Evolutionary conservation across 306 rosid genomes (phyloP).

Genomic region (Citrullus mucosospermus): DNA sequence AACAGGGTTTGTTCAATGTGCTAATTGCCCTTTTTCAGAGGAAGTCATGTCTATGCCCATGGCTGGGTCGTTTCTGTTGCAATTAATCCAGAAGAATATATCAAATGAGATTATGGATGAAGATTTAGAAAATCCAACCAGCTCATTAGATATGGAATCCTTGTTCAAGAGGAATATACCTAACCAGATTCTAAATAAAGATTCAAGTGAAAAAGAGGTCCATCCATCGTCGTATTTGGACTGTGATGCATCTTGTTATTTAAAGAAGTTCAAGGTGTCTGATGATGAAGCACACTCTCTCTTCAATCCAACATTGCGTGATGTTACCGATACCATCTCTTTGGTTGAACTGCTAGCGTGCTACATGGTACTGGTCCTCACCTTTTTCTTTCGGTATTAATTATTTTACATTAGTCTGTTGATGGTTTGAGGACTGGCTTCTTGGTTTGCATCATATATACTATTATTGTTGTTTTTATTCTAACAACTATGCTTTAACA

Average conservation of each 20-base stretch:
- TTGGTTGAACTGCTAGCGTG: constrained; percentile 69
- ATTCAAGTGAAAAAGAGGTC: background rate
- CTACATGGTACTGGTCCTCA: constrained; percentile 37
- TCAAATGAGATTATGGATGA: constrained; percentile 3
- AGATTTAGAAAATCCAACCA: constrained; percentile 10
- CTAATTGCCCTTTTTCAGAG: constrained; percentile 49
- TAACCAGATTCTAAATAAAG: constrained; percentile 4
- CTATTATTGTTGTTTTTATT: too few relatives aligned
- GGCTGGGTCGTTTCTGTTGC: constrained; percentile 41
- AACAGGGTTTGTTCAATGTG: constrained; percentile 21
- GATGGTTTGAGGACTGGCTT: background rate
- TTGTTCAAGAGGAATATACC: constrained; percentile 13
- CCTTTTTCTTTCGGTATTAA: constrained; percentile 3
- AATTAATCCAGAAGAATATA: constrained; percentile 23
- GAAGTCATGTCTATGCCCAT: constrained; percentile 41
- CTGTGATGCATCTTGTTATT: constrained; percentile 24
- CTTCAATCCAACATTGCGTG: constrained; percentile 17
- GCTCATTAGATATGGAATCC: constrained; percentile 16
- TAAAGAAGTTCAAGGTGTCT: constrained; percentile 20
- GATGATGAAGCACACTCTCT: constrained; percentile 17
- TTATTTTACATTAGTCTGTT: constrained; percentile 8
- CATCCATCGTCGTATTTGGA: constrained; percentile 10
- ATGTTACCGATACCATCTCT: constrained; percentile 45
- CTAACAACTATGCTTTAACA: too few relatives aligned
- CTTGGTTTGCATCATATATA: background rate